These are phyloP conservation scores for Trypanosoma mega DNA, from an alignment of 208 protist species.

Conservation along the genomic window DNA sequence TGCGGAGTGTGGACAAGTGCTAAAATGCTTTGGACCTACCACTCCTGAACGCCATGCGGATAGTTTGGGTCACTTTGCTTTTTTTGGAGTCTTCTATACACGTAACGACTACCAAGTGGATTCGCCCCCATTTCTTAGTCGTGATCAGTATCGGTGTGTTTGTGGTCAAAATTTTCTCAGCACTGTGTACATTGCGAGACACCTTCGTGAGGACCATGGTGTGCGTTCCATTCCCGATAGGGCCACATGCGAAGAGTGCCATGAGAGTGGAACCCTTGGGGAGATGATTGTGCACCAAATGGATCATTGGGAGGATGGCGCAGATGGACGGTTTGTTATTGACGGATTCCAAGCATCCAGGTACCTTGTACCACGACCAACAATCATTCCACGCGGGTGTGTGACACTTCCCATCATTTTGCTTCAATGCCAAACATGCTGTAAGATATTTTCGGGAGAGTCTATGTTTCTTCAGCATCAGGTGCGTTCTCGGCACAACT, in stretches of 20 bases:
- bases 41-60: constrained; percentile 55
- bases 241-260: constrained; percentile 49
- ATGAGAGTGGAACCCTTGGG: constrained; percentile 26
- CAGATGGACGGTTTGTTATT: constrained; percentile 32
- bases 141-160: constrained; percentile 62
- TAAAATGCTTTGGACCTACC: constrained; percentile 65
- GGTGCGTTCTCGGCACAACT: constrained; percentile 37
- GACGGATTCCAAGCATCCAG: constrained; percentile 15
- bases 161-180: constrained; percentile 62
- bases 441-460: constrained; percentile 58
- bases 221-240: constrained; percentile 33
- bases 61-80: constrained; percentile 45
- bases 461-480: too few species aligned
- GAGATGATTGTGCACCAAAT: constrained; percentile 44
- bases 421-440: constrained; percentile 71
- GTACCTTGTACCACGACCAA: constrained; percentile 28
- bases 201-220: constrained; percentile 53
- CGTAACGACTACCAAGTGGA: constrained; percentile 53
- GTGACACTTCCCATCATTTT: constrained; percentile 41
- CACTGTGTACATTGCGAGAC: constrained; percentile 51
- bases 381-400: constrained; percentile 8
- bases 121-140: constrained; percentile 32
- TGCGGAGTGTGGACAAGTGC: constrained; percentile 37
- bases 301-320: not conserved
- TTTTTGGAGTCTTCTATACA: constrained; percentile 63